Conservation (phyloP, 2,329 filamentous ascomycete genomes). For the Sphaerulina musiva region DNA sequence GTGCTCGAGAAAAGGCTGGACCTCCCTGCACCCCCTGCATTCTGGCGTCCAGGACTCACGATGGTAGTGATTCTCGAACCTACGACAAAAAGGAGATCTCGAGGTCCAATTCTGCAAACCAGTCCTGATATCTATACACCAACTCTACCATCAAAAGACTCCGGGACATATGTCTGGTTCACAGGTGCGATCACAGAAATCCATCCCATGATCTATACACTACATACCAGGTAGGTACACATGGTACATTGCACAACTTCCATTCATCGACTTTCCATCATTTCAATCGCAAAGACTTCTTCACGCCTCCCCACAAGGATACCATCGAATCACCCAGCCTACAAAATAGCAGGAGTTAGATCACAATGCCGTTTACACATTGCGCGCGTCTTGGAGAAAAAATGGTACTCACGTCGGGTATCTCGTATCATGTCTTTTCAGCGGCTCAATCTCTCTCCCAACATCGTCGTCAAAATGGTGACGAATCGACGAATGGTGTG, state of each 20-base stretch:
- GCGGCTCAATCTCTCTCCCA: background rate
- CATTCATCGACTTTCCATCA: background rate
- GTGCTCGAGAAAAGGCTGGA: too few species aligned
- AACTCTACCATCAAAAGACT: too few species aligned
- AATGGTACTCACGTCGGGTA: constrained; percentile 5
- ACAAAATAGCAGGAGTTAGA: background rate
- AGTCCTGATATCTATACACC: too few species aligned
- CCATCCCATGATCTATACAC: background rate
- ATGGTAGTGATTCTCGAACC: too few species aligned
- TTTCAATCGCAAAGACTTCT: constrained; percentile 8
- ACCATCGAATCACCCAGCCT: constrained; percentile 19
- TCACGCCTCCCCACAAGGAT: constrained; percentile 15
- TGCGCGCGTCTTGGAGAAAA: background rate
- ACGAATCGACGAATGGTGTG: background rate
- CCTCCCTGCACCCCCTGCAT: too few species aligned
- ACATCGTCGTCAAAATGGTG: constrained; percentile 8
- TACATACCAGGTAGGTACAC: background rate
- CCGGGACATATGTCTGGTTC: too few species aligned
- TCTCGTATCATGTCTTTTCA: background rate
- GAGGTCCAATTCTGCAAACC: too few species aligned
- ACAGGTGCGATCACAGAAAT: too few species aligned
- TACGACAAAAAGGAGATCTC: too few species aligned
- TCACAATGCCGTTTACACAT: background rate
- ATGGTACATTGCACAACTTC: background rate
- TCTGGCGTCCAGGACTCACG: too few species aligned